Percentiles rank a stretch among this genome's conserved stretches.
Evolutionary conservation across 2,329 filamentous ascomycete genomes (phyloP).

Genomic region (Penicillium sp.): DNA sequence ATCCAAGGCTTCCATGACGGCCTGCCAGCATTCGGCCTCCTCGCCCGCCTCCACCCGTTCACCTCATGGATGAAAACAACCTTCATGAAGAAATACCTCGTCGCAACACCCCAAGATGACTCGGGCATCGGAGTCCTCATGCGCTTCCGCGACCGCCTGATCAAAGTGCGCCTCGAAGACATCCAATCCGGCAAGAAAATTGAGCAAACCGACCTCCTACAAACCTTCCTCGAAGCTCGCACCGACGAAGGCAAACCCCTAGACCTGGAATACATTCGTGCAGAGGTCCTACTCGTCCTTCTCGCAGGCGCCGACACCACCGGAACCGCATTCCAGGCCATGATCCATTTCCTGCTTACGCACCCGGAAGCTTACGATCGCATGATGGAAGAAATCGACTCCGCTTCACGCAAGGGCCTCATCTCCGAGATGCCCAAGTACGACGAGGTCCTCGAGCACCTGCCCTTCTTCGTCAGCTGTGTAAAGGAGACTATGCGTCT

Average conservation of each 20-base stretch:
- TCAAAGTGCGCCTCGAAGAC: conserved; percentile 49
- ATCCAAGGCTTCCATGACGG: conserved; percentile 57
- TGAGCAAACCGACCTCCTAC: conserved; percentile 53
- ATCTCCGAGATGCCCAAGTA: conserved; percentile 41
- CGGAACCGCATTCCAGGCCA: conserved; percentile 50
- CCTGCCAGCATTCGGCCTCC: conserved; percentile 51
- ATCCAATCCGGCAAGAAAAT: conserved; percentile 47
- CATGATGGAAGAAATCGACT: conserved; percentile 50
- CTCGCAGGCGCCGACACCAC: conserved; percentile 55
- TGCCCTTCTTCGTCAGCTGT: conserved; percentile 52
- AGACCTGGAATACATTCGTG: conserved; percentile 52
- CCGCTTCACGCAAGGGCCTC: conserved; percentile 32
- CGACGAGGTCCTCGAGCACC: conserved; percentile 42
- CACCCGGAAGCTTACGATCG: conserved; percentile 44
- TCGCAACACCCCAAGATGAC: conserved; percentile 54
- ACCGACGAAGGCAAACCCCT: conserved; percentile 49
- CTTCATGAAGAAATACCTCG: conserved; percentile 52
- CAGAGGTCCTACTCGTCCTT: conserved; percentile 53
- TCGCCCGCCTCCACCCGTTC: conserved; percentile 54
- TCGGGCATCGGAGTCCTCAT: conserved; percentile 57
- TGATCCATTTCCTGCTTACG: conserved; percentile 46
- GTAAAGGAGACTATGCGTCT: conserved; percentile 53
- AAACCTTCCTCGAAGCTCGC: conserved; percentile 49
- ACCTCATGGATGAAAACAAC: conserved; percentile 57
- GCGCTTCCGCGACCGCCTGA: conserved; percentile 56